Percentiles rank a stretch among this genome's conserved stretches.
Conservation (phyloP, 805 yeast species). For the Blastobotrys attinorum region DNA sequence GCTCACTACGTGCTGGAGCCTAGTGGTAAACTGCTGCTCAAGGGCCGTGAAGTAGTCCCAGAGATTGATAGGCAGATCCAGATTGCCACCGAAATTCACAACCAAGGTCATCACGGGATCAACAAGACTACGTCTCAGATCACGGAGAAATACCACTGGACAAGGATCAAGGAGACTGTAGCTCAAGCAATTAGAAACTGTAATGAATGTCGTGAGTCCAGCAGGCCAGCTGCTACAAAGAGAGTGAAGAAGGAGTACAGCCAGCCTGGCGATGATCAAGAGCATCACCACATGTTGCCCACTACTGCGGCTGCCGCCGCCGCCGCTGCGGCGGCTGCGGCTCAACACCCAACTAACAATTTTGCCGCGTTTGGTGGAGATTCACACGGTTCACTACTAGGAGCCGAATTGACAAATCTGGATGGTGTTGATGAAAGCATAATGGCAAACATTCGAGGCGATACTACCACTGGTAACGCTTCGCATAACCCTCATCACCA, state of each 20-base stretch:
- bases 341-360: not conserved
- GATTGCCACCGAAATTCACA: conserved; percentile 65
- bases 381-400: not conserved
- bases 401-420: conserved; percentile 1
- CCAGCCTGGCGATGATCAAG: conserved; percentile 25
- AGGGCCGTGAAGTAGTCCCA: conserved; percentile 75
- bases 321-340: conserved; percentile 3
- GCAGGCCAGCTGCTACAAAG: conserved; percentile 22
- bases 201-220: conserved; percentile 54
- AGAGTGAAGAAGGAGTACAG: conserved; percentile 19
- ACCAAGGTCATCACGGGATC: conserved; percentile 72
- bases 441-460: not conserved
- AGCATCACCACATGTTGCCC: conserved; percentile 1
- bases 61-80: conserved; percentile 68
- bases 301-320: not conserved
- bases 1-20: conserved; percentile 63
- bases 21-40: conserved; percentile 69
- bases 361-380: not conserved
- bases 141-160: conserved; percentile 83
- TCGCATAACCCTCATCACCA: conserved; percentile 7
- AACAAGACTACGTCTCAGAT: conserved; percentile 76
- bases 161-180: conserved; percentile 81
- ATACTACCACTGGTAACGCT: no score
- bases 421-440: not conserved
- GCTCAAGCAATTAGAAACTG: conserved; percentile 72